Percentiles rank a stretch among this genome's conserved stretches.
These are phyloP conservation scores for Castanea sativa DNA, from an alignment of 306 rosid genomes.

Conservation along the genomic window DNA sequence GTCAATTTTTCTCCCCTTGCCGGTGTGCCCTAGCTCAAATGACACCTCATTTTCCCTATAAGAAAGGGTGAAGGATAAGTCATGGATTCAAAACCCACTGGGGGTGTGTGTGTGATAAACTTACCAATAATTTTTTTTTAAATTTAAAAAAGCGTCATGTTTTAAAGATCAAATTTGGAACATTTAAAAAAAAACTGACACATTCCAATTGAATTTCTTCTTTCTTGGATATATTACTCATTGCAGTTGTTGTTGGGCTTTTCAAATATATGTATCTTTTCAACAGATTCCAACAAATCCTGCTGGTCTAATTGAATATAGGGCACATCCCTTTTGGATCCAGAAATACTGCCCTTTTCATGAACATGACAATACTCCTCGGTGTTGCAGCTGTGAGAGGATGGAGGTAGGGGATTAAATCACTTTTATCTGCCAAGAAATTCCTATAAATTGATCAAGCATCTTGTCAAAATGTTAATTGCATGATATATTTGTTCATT, in stretches of 20 bases:
- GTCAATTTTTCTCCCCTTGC: too few relatives aligned
- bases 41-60: too few relatives aligned
- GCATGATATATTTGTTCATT: slow-evolving; percentile 13
- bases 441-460: background rate
- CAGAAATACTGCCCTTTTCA: slow-evolving; percentile 97
- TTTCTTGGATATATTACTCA: slow-evolving; percentile 30
- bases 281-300: slow-evolving; percentile 98
- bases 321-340: slow-evolving; percentile 99
- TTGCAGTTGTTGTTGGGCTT: slow-evolving; percentile 45
- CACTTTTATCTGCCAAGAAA: slow-evolving; percentile 16
- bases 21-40: too few relatives aligned
- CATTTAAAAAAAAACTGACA: background rate
- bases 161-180: background rate
- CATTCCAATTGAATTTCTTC: background rate
- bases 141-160: background rate
- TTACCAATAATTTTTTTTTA: too few relatives aligned
- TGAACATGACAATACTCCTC: slow-evolving; percentile 87
- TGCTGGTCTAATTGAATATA: slow-evolving; percentile 99
- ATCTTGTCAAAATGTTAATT: slow-evolving; percentile 14
- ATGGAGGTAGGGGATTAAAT: slow-evolving; percentile 75
- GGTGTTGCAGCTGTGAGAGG: slow-evolving; percentile 98
- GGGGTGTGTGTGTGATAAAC: too few relatives aligned
- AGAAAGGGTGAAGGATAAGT: too few relatives aligned
- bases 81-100: too few relatives aligned
- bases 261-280: slow-evolving; percentile 56